A percentile compares a stretch with the other conserved stretches of the same genome.
Conservation (phyloP, 139 green algal species). For the Micractinium sp. region DNA sequence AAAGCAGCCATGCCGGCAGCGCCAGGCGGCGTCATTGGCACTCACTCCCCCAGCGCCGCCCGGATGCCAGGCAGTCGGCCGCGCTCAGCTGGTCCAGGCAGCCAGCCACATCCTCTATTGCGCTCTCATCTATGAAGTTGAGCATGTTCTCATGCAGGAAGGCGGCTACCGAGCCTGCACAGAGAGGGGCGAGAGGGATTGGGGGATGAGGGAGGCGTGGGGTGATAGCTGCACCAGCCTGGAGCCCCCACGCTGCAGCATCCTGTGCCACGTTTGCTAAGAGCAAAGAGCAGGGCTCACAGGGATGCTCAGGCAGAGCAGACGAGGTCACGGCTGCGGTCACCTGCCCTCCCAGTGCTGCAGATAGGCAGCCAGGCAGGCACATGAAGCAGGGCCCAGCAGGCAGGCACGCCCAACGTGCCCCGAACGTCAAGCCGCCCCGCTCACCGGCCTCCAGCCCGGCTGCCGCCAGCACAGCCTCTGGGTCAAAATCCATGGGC, state of each 20-base stretch:
- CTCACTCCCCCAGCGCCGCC: conserved; percentile 14
- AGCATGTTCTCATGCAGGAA: conserved; percentile 79
- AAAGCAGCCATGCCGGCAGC: neutral
- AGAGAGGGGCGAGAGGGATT: neutral
- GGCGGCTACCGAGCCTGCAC: conserved; percentile 40
- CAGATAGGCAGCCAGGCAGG: too few species aligned
- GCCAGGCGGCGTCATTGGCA: neutral
- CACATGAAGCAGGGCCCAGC: neutral
- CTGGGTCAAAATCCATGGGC: conserved; percentile 54
- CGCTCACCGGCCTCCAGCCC: conserved; percentile 53
- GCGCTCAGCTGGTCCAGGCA: conserved; percentile 58
- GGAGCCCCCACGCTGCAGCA: too few species aligned
- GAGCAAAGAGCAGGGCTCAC: too few species aligned
- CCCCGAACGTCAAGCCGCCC: neutral
- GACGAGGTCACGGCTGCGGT: too few species aligned
- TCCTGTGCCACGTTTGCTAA: too few species aligned
- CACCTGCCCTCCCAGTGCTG: too few species aligned
- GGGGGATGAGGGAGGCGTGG: neutral
- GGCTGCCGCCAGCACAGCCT: conserved; percentile 56
- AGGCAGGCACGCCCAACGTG: neutral
- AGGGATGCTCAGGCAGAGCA: too few species aligned
- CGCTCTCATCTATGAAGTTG: conserved; percentile 55
- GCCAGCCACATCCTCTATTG: conserved; percentile 53
- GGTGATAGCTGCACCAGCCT: neutral
- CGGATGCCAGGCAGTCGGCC: conserved; percentile 34